Evolutionary conservation across 2,329 filamentous ascomycete genomes (phyloP).

Genomic region (Raffaelea arxii): DNA sequence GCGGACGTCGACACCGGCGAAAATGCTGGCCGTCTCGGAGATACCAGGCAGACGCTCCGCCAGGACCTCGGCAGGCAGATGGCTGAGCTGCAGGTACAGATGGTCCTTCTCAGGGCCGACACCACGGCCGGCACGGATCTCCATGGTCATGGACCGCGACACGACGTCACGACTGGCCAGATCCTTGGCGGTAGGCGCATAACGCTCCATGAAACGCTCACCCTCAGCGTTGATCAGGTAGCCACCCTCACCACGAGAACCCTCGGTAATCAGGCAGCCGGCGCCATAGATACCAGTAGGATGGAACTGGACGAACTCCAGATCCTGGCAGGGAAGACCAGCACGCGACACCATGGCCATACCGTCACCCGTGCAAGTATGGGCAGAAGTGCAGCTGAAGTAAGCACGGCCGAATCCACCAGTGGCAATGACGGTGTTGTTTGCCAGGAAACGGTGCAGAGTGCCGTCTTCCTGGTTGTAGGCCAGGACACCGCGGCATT

Average conservation of each 20-base stretch:
- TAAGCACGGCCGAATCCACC: slow-evolving; percentile 97
- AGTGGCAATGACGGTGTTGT: slow-evolving; percentile 94
- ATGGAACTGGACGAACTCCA: slow-evolving; percentile 99
- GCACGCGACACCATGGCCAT: slow-evolving; percentile 99
- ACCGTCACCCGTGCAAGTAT: slow-evolving; percentile 97
- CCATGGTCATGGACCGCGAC: slow-evolving; percentile 94
- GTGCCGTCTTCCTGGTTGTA: slow-evolving; percentile 99
- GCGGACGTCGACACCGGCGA: slow-evolving; percentile 90
- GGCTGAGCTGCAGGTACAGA: slow-evolving; percentile 95
- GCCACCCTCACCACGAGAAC: slow-evolving; percentile 94
- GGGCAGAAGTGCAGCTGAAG: slow-evolving; percentile 96
- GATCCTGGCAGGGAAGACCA: slow-evolving; percentile 95
- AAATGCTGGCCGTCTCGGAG: slow-evolving; percentile 95
- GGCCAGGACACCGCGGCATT: slow-evolving; percentile 91
- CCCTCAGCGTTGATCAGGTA: slow-evolving; percentile 96
- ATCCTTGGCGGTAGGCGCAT: slow-evolving; percentile 96
- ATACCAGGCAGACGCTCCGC: slow-evolving; percentile 97
- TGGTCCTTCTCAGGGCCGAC: slow-evolving; percentile 96
- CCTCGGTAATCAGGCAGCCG: slow-evolving; percentile 95
- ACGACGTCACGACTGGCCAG: slow-evolving; percentile 93
- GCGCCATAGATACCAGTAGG: slow-evolving; percentile 98
- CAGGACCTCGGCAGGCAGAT: slow-evolving; percentile 83
- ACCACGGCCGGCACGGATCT: slow-evolving; percentile 95
- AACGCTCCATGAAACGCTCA: slow-evolving; percentile 99
- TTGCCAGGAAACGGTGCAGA: slow-evolving; percentile 89